These are phyloP conservation scores for Globisporangium spinosum DNA, from an alignment of 352 stramenopile species.

Conservation along the genomic window DNA sequence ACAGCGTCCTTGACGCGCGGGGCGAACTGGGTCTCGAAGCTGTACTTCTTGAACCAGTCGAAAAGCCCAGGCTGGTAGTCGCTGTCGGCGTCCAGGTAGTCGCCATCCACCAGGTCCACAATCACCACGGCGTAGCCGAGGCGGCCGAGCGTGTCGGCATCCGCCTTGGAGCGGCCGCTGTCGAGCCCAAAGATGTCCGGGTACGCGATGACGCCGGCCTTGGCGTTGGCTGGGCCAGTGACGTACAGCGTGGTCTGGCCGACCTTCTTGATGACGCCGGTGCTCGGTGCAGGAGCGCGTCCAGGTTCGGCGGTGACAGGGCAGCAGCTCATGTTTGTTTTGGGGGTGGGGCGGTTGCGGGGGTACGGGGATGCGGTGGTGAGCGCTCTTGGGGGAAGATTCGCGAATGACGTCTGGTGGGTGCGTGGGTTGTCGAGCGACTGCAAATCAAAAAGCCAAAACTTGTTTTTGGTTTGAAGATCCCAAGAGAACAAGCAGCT, in stretches of 20 bases:
- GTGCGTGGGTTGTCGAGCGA: not conserved
- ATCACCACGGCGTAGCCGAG: slow-evolving; percentile 74
- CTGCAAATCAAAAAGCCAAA: not conserved
- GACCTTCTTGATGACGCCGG: slow-evolving; percentile 61
- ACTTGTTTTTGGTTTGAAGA: not conserved
- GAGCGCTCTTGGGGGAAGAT: not conserved
- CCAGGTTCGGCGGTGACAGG: slow-evolving; percentile 63
- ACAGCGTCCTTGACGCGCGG: slow-evolving; percentile 69
- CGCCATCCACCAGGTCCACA: slow-evolving; percentile 58
- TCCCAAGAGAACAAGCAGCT: not conserved
- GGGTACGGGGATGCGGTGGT: not conserved
- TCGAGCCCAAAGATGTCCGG: slow-evolving; percentile 79
- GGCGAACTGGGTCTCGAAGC: slow-evolving; percentile 43
- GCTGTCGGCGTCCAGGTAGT: slow-evolving; percentile 44
- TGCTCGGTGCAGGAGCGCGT: slow-evolving; percentile 35
- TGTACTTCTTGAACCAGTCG: slow-evolving; percentile 72
- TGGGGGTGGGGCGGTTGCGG: not conserved
- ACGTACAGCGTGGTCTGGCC: slow-evolving; percentile 71
- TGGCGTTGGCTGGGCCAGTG: slow-evolving; percentile 56
- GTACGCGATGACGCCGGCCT: slow-evolving; percentile 62
- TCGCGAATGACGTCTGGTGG: slow-evolving; percentile 2
- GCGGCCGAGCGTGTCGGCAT: slow-evolving; percentile 69
- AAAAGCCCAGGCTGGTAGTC: slow-evolving; percentile 30
- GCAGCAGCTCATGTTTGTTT: slow-evolving; percentile 63
- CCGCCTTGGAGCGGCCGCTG: slow-evolving; percentile 76